Percentiles rank a stretch among this genome's conserved stretches.
These are phyloP conservation scores for Phytophthora uliginosa DNA, from an alignment of 352 stramenopile species.

Conservation along the genomic window DNA sequence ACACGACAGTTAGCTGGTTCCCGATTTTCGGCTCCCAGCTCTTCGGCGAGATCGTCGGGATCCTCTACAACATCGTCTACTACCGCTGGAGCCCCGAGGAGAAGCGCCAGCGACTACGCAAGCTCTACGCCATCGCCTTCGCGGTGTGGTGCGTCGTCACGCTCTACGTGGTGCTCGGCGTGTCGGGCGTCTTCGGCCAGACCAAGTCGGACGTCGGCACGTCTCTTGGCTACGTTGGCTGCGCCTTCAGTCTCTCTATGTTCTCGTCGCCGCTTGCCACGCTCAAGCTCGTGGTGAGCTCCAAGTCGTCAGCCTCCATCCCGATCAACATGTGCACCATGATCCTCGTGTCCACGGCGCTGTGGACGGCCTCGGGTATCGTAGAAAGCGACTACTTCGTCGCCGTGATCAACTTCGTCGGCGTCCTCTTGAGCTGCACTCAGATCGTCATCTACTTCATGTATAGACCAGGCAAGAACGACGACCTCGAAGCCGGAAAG, in stretches of 20 bases:
- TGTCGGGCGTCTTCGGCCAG: conserved; percentile 42
- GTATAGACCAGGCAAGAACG: conserved; percentile 29
- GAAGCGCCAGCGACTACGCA: conserved; percentile 25
- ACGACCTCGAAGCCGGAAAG: conserved; percentile 12
- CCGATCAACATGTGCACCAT: conserved; percentile 41
- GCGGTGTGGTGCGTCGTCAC: conserved; percentile 29
- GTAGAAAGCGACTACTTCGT: conserved; percentile 38
- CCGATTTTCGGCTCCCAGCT: conserved; percentile 35
- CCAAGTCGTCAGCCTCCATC: conserved; percentile 38
- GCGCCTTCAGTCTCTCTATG: conserved; percentile 29
- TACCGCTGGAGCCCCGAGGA: conserved; percentile 29
- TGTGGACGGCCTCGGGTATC: conserved; percentile 30
- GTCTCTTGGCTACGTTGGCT: conserved; percentile 37
- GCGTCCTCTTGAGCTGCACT: conserved; percentile 42
- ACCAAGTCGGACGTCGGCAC: conserved; percentile 27
- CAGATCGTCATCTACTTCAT: conserved; percentile 65
- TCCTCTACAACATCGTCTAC: conserved; percentile 39
- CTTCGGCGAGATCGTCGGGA: conserved; percentile 28
- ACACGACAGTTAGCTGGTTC: conserved; percentile 31
- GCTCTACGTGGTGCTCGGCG: conserved; percentile 48
- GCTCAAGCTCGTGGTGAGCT: conserved; percentile 28
- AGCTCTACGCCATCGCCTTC: conserved; percentile 24
- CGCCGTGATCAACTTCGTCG: conserved; percentile 37
- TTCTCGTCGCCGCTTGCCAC: conserved; percentile 39
- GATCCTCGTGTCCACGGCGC: conserved; percentile 25